Evolutionary conservation across 2,329 filamentous ascomycete genomes (phyloP).

Genomic region (Nigrospora osmanthi): DNA sequence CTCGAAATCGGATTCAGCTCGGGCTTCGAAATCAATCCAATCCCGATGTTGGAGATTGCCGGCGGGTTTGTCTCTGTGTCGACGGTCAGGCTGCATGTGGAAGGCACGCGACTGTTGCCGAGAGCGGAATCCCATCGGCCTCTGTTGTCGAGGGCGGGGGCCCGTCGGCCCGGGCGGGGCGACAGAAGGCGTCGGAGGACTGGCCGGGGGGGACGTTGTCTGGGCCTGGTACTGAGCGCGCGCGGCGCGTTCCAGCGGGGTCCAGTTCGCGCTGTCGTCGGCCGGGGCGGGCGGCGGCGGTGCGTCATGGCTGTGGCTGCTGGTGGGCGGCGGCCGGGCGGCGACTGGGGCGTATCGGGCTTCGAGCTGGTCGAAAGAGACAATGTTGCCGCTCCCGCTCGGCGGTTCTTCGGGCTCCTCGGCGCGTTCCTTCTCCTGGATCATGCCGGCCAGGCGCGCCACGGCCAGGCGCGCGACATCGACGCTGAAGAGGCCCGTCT

Average conservation of each 20-base stretch:
- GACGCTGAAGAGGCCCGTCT: constrained; percentile 12
- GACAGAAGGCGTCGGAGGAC: no score
- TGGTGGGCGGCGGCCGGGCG: background rate
- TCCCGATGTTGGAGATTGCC: no score
- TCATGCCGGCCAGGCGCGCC: constrained; percentile 18
- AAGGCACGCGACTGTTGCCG: no score
- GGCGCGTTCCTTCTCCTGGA: constrained; percentile 12
- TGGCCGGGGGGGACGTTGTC: background rate
- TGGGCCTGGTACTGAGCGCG: background rate
- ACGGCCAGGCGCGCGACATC: constrained; percentile 18
- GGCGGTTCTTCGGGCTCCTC: constrained; percentile 22
- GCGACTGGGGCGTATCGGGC: background rate
- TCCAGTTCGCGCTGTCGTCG: constrained; percentile 1
- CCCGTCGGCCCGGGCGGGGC: no score
- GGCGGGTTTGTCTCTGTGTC: no score
- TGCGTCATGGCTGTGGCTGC: no score
- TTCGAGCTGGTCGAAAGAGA: constrained; percentile 26
- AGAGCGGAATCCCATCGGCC: no score
- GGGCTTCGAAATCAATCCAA: no score
- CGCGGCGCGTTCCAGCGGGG: background rate
- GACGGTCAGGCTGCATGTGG: no score
- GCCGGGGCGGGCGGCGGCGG: background rate
- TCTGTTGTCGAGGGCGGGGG: no score
- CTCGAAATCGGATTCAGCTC: no score
- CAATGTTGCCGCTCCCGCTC: constrained; percentile 23